Percentiles rank a stretch among this genome's conserved stretches.
Conservation (phyloP, 2,329 filamentous ascomycete genomes). For the Claviceps digitariae region DNA sequence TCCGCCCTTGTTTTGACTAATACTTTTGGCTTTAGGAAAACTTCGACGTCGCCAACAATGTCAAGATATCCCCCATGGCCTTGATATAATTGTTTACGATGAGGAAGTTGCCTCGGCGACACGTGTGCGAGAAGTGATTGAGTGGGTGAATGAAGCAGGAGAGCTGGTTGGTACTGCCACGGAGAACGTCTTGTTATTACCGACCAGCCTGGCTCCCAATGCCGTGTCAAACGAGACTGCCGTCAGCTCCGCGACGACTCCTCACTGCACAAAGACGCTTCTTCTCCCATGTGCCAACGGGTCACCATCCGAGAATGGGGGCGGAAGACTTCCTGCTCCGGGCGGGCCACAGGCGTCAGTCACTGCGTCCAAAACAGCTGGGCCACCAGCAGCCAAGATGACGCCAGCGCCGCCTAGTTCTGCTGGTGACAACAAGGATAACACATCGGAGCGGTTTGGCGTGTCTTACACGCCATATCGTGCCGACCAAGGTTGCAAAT, state of each 20-base stretch:
- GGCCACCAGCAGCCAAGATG: neutral
- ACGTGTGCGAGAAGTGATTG: constrained; percentile 33
- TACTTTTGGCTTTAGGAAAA: neutral
- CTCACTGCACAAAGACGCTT: constrained; percentile 3
- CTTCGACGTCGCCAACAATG: neutral
- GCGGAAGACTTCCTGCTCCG: neutral
- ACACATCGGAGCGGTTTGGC: constrained; percentile 21
- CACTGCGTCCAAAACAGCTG: neutral
- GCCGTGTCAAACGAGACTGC: constrained; percentile 1
- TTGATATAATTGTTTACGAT: constrained; percentile 22
- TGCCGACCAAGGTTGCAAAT: constrained; percentile 50
- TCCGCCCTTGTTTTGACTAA: neutral
- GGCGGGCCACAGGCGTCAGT: neutral
- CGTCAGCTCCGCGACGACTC: neutral
- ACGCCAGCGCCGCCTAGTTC: neutral
- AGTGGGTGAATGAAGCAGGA: constrained; percentile 47
- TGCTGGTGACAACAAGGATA: neutral
- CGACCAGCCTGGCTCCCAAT: constrained; percentile 5
- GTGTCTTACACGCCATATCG: constrained; percentile 38
- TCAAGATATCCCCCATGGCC: neutral
- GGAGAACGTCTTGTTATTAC: constrained; percentile 18
- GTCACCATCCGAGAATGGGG: neutral
- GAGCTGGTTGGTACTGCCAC: constrained; percentile 32
- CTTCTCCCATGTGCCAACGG: neutral
- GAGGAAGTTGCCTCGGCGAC: constrained; percentile 24